Percentiles rank a stretch among this genome's conserved stretches.
These are phyloP conservation scores for Ramalina peruviana DNA, from an alignment of 495 filamentous ascomycete genomes.

Conservation along the genomic window DNA sequence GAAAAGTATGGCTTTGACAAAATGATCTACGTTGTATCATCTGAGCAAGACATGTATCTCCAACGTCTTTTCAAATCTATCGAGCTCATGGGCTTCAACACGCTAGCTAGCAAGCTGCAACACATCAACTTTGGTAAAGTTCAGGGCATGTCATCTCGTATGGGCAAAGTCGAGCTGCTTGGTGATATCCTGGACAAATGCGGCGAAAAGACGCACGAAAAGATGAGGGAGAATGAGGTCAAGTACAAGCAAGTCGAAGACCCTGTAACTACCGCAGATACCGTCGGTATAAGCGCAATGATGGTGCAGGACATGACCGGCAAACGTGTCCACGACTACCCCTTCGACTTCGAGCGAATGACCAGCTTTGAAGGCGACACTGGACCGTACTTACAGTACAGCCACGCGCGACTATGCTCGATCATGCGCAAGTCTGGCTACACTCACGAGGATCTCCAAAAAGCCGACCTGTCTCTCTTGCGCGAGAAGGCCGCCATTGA, in stretches of 20 bases:
- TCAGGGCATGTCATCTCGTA: constrained; percentile 49
- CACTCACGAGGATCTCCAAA: constrained; percentile 25
- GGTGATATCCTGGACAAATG: constrained; percentile 49
- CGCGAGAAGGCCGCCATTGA: constrained; percentile 39
- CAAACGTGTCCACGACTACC: constrained; percentile 52
- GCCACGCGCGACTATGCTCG: constrained; percentile 49
- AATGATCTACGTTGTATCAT: constrained; percentile 61
- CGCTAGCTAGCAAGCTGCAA: constrained; percentile 44
- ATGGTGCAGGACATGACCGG: constrained; percentile 59
- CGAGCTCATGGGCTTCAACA: constrained; percentile 49
- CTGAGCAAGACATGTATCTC: constrained; percentile 55
- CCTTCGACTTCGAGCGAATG: constrained; percentile 53
- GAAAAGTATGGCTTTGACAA: constrained; percentile 52
- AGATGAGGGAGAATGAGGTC: constrained; percentile 47
- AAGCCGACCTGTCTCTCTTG: constrained; percentile 41
- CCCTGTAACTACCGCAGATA: constrained; percentile 35
- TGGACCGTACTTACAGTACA: constrained; percentile 54
- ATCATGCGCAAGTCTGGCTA: constrained; percentile 39
- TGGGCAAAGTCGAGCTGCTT: constrained; percentile 54
- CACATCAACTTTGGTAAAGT: constrained; percentile 64
- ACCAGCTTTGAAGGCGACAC: constrained; percentile 56
- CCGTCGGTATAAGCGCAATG: constrained; percentile 48
- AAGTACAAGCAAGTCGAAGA: constrained; percentile 52
- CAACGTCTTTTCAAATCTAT: constrained; percentile 55
- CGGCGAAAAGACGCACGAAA: constrained; percentile 53